phyloP scores from a whole-genome alignment of 495 filamentous ascomycete species.

The Aspergillus olivimuriae region DNA sequence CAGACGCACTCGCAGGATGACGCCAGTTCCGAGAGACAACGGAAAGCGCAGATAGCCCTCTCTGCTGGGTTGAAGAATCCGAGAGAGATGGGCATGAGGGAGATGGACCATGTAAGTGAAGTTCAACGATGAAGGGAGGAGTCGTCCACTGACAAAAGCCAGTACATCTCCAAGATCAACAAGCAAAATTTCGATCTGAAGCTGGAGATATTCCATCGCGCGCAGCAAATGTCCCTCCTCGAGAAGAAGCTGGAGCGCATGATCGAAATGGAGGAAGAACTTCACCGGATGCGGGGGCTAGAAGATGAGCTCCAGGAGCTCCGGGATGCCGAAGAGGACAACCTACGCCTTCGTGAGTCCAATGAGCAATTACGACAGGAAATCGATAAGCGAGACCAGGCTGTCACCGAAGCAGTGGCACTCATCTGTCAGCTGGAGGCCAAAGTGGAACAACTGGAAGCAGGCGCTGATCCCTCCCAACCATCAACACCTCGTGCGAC shows the following conservation, averaged over 20 bases:
- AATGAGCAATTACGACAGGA: constrained; percentile 66
- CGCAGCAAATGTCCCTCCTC: constrained; percentile 55
- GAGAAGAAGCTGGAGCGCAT: constrained; percentile 66
- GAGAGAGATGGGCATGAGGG: constrained; percentile 44
- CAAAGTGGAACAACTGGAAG: constrained; percentile 51
- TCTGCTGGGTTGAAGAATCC: constrained; percentile 24
- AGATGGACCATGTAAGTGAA: constrained; percentile 42
- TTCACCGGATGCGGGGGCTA: constrained; percentile 57
- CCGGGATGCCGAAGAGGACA: constrained; percentile 48
- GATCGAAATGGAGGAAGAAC: constrained; percentile 59
- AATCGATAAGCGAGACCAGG: constrained; percentile 69
- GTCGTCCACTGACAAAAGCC: constrained; percentile 5
- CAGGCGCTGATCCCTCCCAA: constrained; percentile 15
- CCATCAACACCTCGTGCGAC: constrained; percentile 21
- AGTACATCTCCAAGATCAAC: constrained; percentile 58
- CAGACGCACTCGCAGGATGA: constrained; percentile 26
- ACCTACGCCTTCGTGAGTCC: constrained; percentile 35
- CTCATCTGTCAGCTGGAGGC: constrained; percentile 73
- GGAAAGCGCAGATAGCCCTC: constrained; percentile 22
- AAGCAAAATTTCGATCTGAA: constrained; percentile 92
- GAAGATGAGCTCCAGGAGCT: constrained; percentile 59
- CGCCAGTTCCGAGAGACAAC: constrained; percentile 30
- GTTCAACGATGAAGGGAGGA: neutral
- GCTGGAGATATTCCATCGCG: constrained; percentile 70
- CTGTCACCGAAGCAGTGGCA: constrained; percentile 73